A percentile compares a stretch with the other conserved stretches of the same genome.
phyloP scores from a whole-genome alignment of 2,329 filamentous ascomycete genomes.

The Talaromyces marneffei region DNA sequence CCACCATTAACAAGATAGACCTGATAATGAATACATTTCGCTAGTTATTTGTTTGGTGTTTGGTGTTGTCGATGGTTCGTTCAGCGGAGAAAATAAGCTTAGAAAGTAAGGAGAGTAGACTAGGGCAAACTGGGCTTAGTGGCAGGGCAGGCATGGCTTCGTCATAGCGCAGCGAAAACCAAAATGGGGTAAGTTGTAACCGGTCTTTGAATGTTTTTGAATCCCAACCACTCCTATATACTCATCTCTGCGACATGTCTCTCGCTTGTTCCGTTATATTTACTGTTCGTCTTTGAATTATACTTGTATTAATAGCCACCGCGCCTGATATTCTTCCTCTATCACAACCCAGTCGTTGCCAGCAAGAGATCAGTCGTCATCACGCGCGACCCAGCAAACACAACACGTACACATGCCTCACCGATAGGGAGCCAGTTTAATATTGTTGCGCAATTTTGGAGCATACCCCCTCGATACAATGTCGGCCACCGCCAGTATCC shows the following conservation, averaged over 20 bases:
- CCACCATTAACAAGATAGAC: background rate
- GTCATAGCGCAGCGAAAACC: constrained; percentile 5
- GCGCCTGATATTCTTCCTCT: background rate
- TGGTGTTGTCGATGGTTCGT: background rate
- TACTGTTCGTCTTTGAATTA: background rate
- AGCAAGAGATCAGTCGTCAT: background rate
- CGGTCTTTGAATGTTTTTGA: constrained; percentile 7
- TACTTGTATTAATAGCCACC: background rate
- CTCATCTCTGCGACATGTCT: background rate
- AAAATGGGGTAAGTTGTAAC: background rate
- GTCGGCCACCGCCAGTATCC: background rate
- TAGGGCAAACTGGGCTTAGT: background rate
- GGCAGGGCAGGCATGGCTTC: background rate
- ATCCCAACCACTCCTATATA: too few species aligned
- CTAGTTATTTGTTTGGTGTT: too few species aligned
- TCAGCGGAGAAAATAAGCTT: background rate
- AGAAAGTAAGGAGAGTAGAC: background rate
- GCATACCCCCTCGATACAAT: background rate
- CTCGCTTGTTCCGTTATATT: background rate
- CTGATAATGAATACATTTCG: background rate
- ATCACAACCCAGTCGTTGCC: background rate
- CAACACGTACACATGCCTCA: background rate
- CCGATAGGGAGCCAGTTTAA: background rate
- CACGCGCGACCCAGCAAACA: background rate
- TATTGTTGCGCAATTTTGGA: background rate